Base-by-base conservation (phyloP, 1,284 basidiomycete genomes). In the Ganoderma lingzhi region DNA sequence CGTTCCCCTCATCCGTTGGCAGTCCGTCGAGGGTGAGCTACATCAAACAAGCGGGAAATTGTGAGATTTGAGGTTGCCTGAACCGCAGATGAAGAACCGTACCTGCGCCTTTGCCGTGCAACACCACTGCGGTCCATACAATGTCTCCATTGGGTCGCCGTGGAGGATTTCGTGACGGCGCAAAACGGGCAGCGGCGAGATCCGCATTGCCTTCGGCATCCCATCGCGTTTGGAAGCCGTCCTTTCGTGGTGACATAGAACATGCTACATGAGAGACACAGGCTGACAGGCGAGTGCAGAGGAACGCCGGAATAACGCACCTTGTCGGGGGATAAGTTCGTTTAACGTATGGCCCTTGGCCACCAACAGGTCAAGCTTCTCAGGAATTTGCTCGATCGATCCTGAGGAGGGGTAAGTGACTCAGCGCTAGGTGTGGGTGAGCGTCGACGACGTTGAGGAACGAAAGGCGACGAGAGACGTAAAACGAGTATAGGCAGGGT, bases 191-290 rank as follows among this genome's bases (percentile, higher is more conserved):
- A 1, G 67, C 71, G 2, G 74, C 74, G 37, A 79, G 64, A 15
- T 78, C 71, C 4, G 68, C 68, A 59, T 71, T 73, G 62, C 72
- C 75, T 23, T 73, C 69, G 23, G 76, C 70, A 41, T 77, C 75
- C 76, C 76, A 79, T 75, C 76, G 79, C 1, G 69, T 71, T 4
- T 74, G 76, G 6, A 75, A 45, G 12, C 65, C 71, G 39, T 64
- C 71, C 35, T 70, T 74, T 23, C 73, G 56, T 19, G 69, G 48
- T 0, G 82, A 81, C 6, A 75, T 66, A 12, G 78, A 72, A 81
- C 78, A 67, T 78, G 68, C 83, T 84, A 65, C 2, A 58, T 37
- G 19, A 17, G 12, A n/a, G 14, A 44, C 35, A n/a, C n/a, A n/a
- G n/a, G n/a, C n/a, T n/a, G n/a, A n/a, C n/a, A n/a, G n/a, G n/a